Percentiles rank a stretch among this genome's conserved stretches.
phyloP scores from a whole-genome alignment of 352 stramenopile species.

The Globisporangium ultimum region DNA sequence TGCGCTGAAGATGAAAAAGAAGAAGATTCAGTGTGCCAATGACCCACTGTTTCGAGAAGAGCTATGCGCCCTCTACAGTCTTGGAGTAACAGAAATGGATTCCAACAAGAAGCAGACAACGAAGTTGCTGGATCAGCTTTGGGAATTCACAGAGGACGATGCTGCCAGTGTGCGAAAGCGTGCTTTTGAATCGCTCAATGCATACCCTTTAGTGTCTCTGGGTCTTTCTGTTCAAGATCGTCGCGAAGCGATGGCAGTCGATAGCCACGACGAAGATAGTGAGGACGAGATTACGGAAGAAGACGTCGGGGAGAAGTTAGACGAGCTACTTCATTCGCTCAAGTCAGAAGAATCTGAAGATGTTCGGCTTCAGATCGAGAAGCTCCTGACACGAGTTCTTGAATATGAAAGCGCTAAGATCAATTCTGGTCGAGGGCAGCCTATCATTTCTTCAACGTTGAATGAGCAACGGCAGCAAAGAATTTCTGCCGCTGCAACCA shows the following conservation, averaged over 20 bases:
- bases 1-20: conserved; percentile 60
- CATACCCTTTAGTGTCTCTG: conserved; percentile 46
- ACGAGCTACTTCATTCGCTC: conserved; percentile 39
- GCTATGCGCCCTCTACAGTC: conserved; percentile 51
- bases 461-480: conserved; percentile 19
- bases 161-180: conserved; percentile 30
- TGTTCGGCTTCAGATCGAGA: conserved; percentile 39
- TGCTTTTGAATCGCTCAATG: conserved; percentile 40
- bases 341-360: conserved; percentile 25
- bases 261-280: conserved; percentile 25
- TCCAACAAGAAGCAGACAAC: conserved; percentile 35
- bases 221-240: conserved; percentile 24
- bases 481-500: conserved; percentile 54
- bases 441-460: conserved; percentile 26
- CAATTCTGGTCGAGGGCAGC: conserved; percentile 33
- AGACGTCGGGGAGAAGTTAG: conserved; percentile 43
- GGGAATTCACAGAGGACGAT: conserved; percentile 37
- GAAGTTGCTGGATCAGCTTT: conserved; percentile 49
- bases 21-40: conserved; percentile 44
- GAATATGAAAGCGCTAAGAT: conserved; percentile 33
- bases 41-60: conserved; percentile 51
- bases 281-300: conserved; percentile 26
- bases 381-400: conserved; percentile 34
- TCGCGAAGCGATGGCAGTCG: conserved; percentile 9
- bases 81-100: conserved; percentile 33